Percentiles rank a stretch among this genome's conserved stretches.
Evolutionary conservation across 2,329 filamentous ascomycete species (phyloP).

Genomic region (Cladosporium sp.): DNA sequence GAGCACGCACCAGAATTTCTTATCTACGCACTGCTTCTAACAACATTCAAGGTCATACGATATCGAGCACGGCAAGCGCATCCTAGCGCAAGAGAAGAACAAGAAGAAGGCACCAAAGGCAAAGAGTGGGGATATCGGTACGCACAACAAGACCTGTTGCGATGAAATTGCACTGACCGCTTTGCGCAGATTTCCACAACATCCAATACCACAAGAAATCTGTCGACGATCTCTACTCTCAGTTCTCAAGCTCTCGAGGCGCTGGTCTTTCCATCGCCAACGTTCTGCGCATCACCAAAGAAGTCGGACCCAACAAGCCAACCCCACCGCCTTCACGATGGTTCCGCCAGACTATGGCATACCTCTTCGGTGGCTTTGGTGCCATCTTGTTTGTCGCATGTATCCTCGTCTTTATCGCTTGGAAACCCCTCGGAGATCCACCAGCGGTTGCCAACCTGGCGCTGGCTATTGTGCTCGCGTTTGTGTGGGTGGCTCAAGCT

Average conservation of each 20-base stretch:
- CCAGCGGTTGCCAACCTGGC: conserved; percentile 69
- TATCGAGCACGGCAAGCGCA: conserved; percentile 39
- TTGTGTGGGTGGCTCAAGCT: conserved; percentile 64
- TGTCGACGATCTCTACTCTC: conserved; percentile 58
- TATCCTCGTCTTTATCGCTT: conserved; percentile 73
- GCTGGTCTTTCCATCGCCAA: conserved; percentile 63
- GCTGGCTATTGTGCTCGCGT: conserved; percentile 69
- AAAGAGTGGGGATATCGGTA: conserved; percentile 38
- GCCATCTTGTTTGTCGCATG: conserved; percentile 67
- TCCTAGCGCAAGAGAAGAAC: conserved; percentile 32
- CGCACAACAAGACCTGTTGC: conserved; percentile 3
- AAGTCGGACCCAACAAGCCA: conserved; percentile 68
- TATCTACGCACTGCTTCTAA: neutral
- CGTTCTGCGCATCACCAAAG: conserved; percentile 53
- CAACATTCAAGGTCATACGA: conserved; percentile 40
- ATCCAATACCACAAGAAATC: conserved; percentile 69
- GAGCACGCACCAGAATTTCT: conserved; percentile 6
- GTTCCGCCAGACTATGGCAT: conserved; percentile 60
- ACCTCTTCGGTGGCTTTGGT: conserved; percentile 78
- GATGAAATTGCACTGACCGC: conserved; percentile 14
- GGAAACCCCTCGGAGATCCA: conserved; percentile 73
- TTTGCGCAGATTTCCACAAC: conserved; percentile 38
- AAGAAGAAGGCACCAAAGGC: conserved; percentile 39
- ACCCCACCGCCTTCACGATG: conserved; percentile 64
- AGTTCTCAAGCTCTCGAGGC: conserved; percentile 57